Base-by-base conservation (phyloP, 169 alveolate genomes). In the Cardiosporidium cionae region DNA sequence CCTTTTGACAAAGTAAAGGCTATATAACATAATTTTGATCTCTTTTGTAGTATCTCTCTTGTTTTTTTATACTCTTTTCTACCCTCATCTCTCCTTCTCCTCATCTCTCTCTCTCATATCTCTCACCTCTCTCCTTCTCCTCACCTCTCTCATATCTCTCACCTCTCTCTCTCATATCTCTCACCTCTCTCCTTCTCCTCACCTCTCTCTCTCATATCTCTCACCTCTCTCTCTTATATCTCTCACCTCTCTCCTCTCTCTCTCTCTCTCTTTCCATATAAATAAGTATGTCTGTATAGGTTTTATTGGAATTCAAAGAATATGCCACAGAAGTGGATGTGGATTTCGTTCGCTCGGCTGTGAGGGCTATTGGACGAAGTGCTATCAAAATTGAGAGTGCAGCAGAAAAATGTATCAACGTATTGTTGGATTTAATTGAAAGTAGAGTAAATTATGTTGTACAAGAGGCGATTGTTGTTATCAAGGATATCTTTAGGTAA, bases 311-410 rank as follows among this genome's bases (percentile, higher is more conserved):
- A 90, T 81, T 96, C 58, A 88, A 93, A 75, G 99, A 97, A 73
- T 96, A 98, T 79, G 94, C 99, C 2, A 84, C 97, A 27, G 99
- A 96, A 87, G 94, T 96, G n/a, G 98, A 96, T 86, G 91, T 94
- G 35, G 98, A 93, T 54, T 92, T 96, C 83, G 98, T 96, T n/a
- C 86, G 95, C 78, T 89, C 91, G 73, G 84, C 99, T 1, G 94
- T 98, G 7, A 87, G 96, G 63, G 96, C 98, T 54, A 95, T 98
- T 58, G 98, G 99, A 9, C 86, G 93, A 78, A 87, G 96, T 37
- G 98, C 98, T 23, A 92, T 96, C 73, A 96, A 96, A 76, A 87
- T 96, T 35, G 98, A 95, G 62, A 90, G 91, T 69, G 93, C 98
- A 9, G 96, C 98, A 28, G 94, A 91, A 69, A 80, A 70, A 0